Conservation (phyloP, 2,329 filamentous ascomycete genomes). For the Calonectria naviculata region DNA sequence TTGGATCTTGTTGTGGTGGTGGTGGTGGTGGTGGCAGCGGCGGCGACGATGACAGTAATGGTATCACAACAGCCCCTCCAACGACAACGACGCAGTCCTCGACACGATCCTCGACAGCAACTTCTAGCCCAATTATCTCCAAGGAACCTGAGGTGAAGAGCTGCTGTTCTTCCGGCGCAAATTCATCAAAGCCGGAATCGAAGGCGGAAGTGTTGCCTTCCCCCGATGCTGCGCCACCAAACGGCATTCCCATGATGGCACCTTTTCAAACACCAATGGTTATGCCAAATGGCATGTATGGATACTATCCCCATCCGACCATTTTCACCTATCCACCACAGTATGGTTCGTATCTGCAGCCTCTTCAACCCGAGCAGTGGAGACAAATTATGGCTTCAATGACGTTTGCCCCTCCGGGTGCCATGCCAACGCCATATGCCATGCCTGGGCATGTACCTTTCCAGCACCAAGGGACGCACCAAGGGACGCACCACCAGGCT, state of each 20-base stretch:
- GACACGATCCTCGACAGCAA: constrained; percentile 21
- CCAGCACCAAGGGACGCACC: constrained; percentile 25
- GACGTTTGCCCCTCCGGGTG: constrained; percentile 49
- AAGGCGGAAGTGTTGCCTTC: constrained; percentile 32
- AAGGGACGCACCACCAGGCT: constrained; percentile 29
- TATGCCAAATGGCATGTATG: constrained; percentile 52
- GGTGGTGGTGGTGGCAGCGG: constrained; percentile 40
- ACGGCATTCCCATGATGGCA: constrained; percentile 45
- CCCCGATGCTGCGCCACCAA: constrained; percentile 34
- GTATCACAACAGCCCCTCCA: constrained; percentile 2
- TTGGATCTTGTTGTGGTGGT: constrained; percentile 52
- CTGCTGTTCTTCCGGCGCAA: constrained; percentile 43
- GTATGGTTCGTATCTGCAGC: constrained; percentile 66
- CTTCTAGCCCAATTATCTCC: constrained; percentile 27
- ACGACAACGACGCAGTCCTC: constrained; percentile 16
- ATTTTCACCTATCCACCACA: constrained; percentile 65
- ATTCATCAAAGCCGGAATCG: constrained; percentile 33
- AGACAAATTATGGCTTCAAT: constrained; percentile 57
- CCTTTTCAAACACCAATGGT: constrained; percentile 49
- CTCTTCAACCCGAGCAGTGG: constrained; percentile 66
- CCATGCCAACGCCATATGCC: constrained; percentile 41
- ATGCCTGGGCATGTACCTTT: constrained; percentile 36
- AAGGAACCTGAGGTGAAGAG: constrained; percentile 37
- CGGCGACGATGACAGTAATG: constrained; percentile 3
- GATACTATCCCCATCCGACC: constrained; percentile 55